Conservation (phyloP, 75 land plant species). For the Sequoia sempervirens region DNA sequence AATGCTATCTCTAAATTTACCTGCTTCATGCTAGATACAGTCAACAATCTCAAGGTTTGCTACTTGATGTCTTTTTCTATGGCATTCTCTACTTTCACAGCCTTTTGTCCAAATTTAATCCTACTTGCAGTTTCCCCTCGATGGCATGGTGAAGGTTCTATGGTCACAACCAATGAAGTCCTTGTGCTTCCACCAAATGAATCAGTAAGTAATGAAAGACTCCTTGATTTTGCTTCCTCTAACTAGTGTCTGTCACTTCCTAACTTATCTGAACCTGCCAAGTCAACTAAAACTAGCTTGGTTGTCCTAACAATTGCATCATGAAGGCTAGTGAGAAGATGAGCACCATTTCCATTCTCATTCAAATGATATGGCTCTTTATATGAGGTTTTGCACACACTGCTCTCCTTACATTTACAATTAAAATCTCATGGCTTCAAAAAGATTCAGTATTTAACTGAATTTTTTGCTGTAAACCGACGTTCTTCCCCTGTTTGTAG, state of each 20-base stretch:
- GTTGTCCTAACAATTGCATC: slow-evolving; percentile 72
- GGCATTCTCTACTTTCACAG: no score
- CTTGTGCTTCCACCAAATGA: slow-evolving; percentile 88
- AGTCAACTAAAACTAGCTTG: slow-evolving; percentile 85
- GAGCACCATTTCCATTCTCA: slow-evolving; percentile 59
- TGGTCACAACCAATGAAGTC: slow-evolving; percentile 69
- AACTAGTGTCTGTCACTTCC: slow-evolving; percentile 75
- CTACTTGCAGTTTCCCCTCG: slow-evolving; percentile 75
- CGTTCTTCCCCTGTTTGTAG: slow-evolving; percentile 86
- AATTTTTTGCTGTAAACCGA: slow-evolving; percentile 89
- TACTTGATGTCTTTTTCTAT: no score
- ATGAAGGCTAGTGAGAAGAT: slow-evolving; percentile 35
- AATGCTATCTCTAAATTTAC: slow-evolving; percentile 5
- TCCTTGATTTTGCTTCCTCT: slow-evolving; percentile 80
- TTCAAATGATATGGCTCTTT: slow-evolving; percentile 30
- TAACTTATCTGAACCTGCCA: slow-evolving; percentile 87
- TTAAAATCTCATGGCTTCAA: slow-evolving; percentile 92
- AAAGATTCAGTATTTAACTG: slow-evolving; percentile 97
- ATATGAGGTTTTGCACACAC: slow-evolving; percentile 37
- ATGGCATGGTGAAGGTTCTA: slow-evolving; percentile 66
- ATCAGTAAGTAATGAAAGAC: slow-evolving; percentile 81
- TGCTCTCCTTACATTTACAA: slow-evolving; percentile 82
- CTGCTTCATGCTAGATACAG: no score
- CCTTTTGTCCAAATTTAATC: slow-evolving; percentile 80
- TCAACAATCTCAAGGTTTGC: no score